Percentiles rank a stretch among this genome's conserved stretches.
Conservation (phyloP, 495 filamentous ascomycete species). For the Daldinia decipiens region DNA sequence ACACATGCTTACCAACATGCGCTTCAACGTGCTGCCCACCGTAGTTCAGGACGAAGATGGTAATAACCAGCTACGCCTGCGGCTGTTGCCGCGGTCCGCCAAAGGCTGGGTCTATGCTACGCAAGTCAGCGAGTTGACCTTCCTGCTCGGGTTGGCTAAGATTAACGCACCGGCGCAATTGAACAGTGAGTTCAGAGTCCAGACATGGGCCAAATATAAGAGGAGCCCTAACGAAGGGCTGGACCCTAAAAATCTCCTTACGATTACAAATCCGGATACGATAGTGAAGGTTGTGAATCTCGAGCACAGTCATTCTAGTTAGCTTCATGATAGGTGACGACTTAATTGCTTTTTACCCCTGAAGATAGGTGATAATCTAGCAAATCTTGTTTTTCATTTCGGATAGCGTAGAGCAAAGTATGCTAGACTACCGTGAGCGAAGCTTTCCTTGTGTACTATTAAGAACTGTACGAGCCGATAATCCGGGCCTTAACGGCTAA, state of each 20-base stretch:
- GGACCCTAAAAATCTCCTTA: neutral
- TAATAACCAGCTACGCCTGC: neutral
- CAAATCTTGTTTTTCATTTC: too few species aligned
- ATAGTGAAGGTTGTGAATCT: neutral
- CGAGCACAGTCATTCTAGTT: neutral
- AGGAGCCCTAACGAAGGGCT: neutral
- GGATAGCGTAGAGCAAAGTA: too few species aligned
- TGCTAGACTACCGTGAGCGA: too few species aligned
- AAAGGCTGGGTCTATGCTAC: constrained; percentile 3
- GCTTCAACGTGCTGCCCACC: constrained; percentile 33
- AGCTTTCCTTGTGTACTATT: too few species aligned
- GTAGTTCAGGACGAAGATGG: neutral
- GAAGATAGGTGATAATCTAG: too few species aligned
- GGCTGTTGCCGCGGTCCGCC: neutral
- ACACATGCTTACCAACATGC: constrained; percentile 32
- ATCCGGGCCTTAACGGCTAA: too few species aligned
- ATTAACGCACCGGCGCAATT: neutral
- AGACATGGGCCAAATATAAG: neutral
- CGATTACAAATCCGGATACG: neutral
- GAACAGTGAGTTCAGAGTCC: neutral
- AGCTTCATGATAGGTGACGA: neutral
- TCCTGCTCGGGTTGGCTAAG: neutral
- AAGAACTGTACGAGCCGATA: too few species aligned
- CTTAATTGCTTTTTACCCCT: neutral
- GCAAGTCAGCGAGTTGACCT: neutral